Evolutionary conservation across 2,329 filamentous ascomycete species (phyloP), one percentile per base, ranked within the genome.

Genomic region (Calycina herbarum): DNA sequence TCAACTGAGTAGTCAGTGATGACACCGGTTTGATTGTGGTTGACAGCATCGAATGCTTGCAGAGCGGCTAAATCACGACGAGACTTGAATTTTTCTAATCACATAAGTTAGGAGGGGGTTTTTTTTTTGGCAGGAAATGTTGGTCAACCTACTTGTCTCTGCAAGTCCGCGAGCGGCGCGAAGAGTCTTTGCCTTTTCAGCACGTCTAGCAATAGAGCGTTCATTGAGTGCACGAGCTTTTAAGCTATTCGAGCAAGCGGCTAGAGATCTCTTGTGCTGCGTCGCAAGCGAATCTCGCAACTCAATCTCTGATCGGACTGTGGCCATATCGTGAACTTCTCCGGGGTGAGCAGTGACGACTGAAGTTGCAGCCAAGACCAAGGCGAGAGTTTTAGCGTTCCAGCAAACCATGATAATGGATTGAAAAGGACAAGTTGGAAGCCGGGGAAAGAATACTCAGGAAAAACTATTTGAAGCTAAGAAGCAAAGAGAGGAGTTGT

Each of bases 1-100:
- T 70, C 66, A 7, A 74, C 71, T 29, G 75, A 70, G 17, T 78
- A 80, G 64, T 71, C 68, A 5, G 67, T 38, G n/a, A 74, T 76
- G 69, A 77, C 80, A 31, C 45, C 45, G n/a, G 67, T 72, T 31
- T 57, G 24, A 45, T 72, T 68, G 63, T 70, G 71, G 24, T 69
- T 61, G 40, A 70, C 15, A 1, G 20, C 17, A 51, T 51, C 45
- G 45, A 51, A 51, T n/a, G 10, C 45, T 24, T 51, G 17, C 5
- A 51, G 15, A 24, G 13, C 45, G 3, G 45, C 45, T 11, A 51
- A n/a, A 51, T 51, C 45, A 51, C 45, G 45, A 35, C 33, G 33
- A 35, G 33, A 35, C 10, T 51, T 51, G 45, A 51, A 51, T 51
- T 17, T 17, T 13, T 51, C 45, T 51, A n/a, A 17, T 11, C 33